Evolutionary conservation across 2,329 filamentous ascomycete genomes (phyloP), one percentile per base, ranked within the genome.

Genomic region (Trichothecium sympodiale): DNA sequence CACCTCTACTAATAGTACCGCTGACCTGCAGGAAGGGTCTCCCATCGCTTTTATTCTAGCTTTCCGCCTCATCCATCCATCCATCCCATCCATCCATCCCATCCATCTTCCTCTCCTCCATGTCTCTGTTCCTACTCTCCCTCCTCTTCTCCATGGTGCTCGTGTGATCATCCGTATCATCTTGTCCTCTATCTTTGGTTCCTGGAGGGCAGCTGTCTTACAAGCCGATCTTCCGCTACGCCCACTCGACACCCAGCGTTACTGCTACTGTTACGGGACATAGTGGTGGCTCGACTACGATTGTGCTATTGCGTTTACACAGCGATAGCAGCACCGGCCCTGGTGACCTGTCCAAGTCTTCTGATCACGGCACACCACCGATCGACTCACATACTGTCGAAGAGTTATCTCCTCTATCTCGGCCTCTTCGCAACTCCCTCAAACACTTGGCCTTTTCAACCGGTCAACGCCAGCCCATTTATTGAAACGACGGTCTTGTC

Each of bases 241-340:
- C 15, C 29, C 29, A 17, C 20, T 6, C 20, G 20, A 10, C 10
- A 25, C 10, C 10, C 20, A 25, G 20, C 20, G 20, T 25, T 25
- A 10, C 20, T 25, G 10, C 20, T 10, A 25, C 20, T 25, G 6
- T 25, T 10, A 25, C 20, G 20, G 10, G 20, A 6, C 6, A 25
- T 25, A 10, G 20, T 25, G 10, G 20, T 25, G 20, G 20, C 20
- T 25, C 20, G 10, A 25, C 10, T 25, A 25, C n/a, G n/a, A n/a
- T 25, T 25, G 20, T 25, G 10, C 20, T 10, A 25, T 25, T 5
- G 13, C 17, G 28, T 31, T 29, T 36, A 36, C 34, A 36, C 17
- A 34, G 43, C 38, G 41, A 42, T 37, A 38, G 40, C 5, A 16
- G 16, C 15, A 29, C 10, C 20, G 10, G 20, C 10, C 20, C 20